A percentile compares a stretch with the other conserved stretches of the same genome.
phyloP scores from a whole-genome alignment of 1,284 basidiomycete species.

The Entoloma clypeatum region DNA sequence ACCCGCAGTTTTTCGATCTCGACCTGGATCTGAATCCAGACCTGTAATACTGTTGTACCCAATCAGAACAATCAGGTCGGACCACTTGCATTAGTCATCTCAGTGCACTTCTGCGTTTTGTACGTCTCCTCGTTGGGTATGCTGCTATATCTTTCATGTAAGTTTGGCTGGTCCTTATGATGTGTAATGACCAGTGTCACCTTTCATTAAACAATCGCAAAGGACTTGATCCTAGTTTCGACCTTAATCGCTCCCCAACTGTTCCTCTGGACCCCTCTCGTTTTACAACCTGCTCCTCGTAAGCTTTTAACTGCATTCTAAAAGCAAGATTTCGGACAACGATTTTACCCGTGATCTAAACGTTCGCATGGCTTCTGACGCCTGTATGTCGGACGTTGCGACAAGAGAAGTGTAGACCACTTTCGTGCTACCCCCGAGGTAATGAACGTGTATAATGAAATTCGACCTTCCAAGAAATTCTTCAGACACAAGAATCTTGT shows the following conservation, averaged over 20 bases:
- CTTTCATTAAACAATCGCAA: no score
- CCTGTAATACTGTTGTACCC: no score
- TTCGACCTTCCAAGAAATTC: slow-evolving; percentile 23
- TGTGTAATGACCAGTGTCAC: no score
- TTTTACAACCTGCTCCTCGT: slow-evolving; percentile 32
- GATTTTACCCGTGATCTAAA: slow-evolving; percentile 52
- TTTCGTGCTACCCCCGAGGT: slow-evolving; percentile 77
- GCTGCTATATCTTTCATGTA: no score
- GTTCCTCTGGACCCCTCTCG: no score
- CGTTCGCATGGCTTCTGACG: slow-evolving; percentile 52
- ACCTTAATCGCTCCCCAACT: slow-evolving; percentile 27
- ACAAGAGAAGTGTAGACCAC: slow-evolving; percentile 82
- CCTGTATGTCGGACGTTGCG: slow-evolving; percentile 51
- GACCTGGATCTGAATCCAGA: slow-evolving; percentile 80
- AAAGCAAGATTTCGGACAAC: slow-evolving; percentile 69
- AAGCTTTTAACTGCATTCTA: slow-evolving; percentile 55
- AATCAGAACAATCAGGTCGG: no score
- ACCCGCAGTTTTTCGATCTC: slow-evolving; percentile 62
- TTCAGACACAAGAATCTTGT: slow-evolving; percentile 54
- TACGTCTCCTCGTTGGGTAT: no score
- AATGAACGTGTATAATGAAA: slow-evolving; percentile 54
- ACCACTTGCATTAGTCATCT: no score
- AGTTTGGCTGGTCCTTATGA: no score
- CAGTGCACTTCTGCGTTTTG: no score
- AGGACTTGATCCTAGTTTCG: slow-evolving; percentile 3